Percentiles rank a stretch among this genome's conserved stretches.
These are phyloP conservation scores for Phytophthora constricta DNA, from an alignment of 352 stramenopile genomes.

Conservation along the genomic window DNA sequence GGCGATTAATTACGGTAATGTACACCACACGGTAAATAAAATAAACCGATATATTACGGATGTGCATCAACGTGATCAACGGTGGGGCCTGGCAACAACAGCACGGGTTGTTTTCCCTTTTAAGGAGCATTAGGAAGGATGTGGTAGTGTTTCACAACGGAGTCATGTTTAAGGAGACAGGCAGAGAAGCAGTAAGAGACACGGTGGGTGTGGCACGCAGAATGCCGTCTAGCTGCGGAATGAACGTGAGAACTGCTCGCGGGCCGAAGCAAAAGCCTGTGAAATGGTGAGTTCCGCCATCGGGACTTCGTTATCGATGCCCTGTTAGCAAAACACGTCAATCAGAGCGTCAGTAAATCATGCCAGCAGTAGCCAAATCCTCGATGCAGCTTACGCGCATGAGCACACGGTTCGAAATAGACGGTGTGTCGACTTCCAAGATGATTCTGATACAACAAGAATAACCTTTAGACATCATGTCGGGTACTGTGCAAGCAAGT, in stretches of 20 bases:
- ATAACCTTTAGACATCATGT: constrained; percentile 4
- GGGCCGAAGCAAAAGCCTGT: constrained; percentile 85
- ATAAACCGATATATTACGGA: too few species aligned
- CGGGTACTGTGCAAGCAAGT: background rate
- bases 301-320: constrained; percentile 88
- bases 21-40: background rate
- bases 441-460: constrained; percentile 68
- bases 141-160: constrained; percentile 3
- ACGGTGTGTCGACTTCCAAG: constrained; percentile 87
- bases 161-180: constrained; percentile 23
- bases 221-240: constrained; percentile 78
- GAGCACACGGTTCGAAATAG: constrained; percentile 91
- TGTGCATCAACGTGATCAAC: too few species aligned
- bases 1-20: background rate
- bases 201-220: constrained; percentile 31
- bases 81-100: too few species aligned
- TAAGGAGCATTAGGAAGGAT: too few species aligned
- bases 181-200: constrained; percentile 12
- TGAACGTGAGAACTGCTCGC: constrained; percentile 89
- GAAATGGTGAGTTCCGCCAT: constrained; percentile 89
- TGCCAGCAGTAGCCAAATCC: background rate
- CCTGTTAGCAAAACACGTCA: constrained; percentile 43
- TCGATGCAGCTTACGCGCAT: constrained; percentile 76
- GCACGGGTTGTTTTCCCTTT: too few species aligned
- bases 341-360: background rate